Evolutionary conservation across 352 stramenopile genomes (phyloP).

Genomic region (Pythium sukuiense): DNA sequence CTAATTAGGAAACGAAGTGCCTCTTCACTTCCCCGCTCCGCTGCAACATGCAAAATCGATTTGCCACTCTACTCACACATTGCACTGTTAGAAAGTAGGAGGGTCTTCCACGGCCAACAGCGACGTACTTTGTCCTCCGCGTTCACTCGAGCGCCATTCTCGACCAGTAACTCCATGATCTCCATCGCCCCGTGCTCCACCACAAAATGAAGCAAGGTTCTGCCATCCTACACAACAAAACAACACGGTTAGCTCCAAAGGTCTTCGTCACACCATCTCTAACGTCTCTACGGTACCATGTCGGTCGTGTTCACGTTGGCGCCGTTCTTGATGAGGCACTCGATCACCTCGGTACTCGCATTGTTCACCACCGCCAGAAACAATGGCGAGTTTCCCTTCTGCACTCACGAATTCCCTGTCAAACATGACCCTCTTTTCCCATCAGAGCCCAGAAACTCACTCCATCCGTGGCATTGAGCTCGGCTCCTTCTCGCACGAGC

Average conservation of each 20-base stretch:
- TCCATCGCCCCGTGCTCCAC: slow-evolving; percentile 1
- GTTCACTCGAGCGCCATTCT: background rate
- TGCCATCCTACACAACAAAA: background rate
- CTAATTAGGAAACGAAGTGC: background rate
- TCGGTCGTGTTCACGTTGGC: background rate
- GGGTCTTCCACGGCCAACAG: too few relatives aligned
- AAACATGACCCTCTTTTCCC: too few relatives aligned
- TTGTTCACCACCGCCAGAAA: background rate
- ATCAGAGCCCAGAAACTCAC: background rate
- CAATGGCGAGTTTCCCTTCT: background rate
- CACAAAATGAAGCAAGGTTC: background rate
- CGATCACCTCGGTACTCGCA: background rate
- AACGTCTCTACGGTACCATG: background rate
- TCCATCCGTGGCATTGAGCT: background rate
- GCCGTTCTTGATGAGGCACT: background rate
- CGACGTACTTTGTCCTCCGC: background rate
- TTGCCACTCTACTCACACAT: background rate
- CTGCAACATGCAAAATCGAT: background rate
- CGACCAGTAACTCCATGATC: background rate
- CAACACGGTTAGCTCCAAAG: too few relatives aligned
- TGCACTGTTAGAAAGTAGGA: too few relatives aligned
- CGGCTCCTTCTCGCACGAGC: slow-evolving; percentile 6
- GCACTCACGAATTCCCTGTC: background rate
- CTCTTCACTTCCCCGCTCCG: background rate
- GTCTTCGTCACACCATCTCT: background rate